A percentile compares a stretch with the other conserved stretches of the same genome.
Evolutionary conservation across 805 yeast genomes (phyloP).

Genomic region (Teunomyces tritomae): DNA sequence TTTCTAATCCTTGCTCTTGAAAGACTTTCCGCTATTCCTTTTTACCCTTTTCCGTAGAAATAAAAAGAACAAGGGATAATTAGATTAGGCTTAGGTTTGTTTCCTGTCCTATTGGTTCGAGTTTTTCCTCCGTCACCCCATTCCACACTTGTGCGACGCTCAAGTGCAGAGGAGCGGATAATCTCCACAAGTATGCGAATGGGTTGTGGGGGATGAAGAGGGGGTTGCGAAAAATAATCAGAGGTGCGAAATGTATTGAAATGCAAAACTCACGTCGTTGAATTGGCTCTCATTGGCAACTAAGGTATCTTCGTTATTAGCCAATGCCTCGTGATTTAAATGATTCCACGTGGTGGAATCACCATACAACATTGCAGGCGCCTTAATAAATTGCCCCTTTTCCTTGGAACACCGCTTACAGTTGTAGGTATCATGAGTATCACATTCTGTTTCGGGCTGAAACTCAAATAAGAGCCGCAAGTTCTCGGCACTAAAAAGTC

Average conservation of each 20-base stretch:
- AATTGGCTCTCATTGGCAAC: slow-evolving; percentile 69
- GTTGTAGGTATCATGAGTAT: slow-evolving; percentile 88
- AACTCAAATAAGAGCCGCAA: slow-evolving; percentile 73
- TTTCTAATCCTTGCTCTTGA: background rate
- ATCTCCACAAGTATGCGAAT: background rate
- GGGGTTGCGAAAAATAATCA: background rate
- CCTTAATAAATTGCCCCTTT: slow-evolving; percentile 53
- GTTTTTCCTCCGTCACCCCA: background rate
- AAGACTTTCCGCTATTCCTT: background rate
- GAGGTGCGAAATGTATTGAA: slow-evolving; percentile 87
- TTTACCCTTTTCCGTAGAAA: background rate
- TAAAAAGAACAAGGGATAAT: too few relatives aligned
- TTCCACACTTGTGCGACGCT: background rate
- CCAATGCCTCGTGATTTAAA: slow-evolving; percentile 59
- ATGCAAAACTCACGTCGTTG: slow-evolving; percentile 77
- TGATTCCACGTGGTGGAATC: slow-evolving; percentile 99
- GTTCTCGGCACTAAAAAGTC: slow-evolving; percentile 82
- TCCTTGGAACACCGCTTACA: slow-evolving; percentile 71
- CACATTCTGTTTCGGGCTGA: slow-evolving; percentile 67
- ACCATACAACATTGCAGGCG: slow-evolving; percentile 92
- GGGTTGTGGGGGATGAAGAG: too few relatives aligned
- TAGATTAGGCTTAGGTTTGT: background rate
- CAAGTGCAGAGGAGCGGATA: background rate
- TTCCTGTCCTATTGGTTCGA: background rate
- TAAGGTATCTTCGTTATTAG: slow-evolving; percentile 69